Evolutionary conservation across 495 filamentous ascomycete genomes (phyloP), one percentile per base, ranked within the genome.

Genomic region (Hypoxylon subgilvum): DNA sequence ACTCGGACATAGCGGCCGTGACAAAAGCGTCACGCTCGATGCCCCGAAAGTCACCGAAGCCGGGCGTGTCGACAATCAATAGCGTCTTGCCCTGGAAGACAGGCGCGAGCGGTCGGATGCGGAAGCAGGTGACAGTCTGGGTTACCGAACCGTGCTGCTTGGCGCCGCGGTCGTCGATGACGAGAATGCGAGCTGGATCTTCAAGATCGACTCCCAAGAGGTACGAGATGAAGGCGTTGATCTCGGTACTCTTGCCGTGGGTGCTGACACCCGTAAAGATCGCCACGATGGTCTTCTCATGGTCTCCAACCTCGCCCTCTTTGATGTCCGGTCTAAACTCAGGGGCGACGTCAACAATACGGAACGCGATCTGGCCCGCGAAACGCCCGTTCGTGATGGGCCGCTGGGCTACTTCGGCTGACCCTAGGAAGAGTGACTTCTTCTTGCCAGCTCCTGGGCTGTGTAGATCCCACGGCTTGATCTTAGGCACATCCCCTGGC

Each of bases 11-110:
- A n/a, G n/a, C n/a, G 23, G 28, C 21, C 10, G 40, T 54, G 7
- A 46, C 51, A 23, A 54, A 54, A 1, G 42, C 27, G 13, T 54
- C 51, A 14, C 51, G 51, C 40, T 54, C 42, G 23, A 41, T 14
- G 25, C 51, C 51, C 10, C 51, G 14, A 14, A 40, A 34, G 23
- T 46, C 51, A 19, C 51, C 51, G 14, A 32, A 54, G 4, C 51
- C 51, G 6, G 51, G 51, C 2, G 51, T 54, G 40, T 54, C 51
- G 6, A 54, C 40, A 27, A 54, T 54, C 0, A 54, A 23, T 18
- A 54, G 19, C 28, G 51, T 54, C 39, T 54, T 54, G 19, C 51
- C 40, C 39, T 46, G 18, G 42, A 54, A 54, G 16, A 54, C n/a
- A 27, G 51, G 21, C 1, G 40, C 30, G 23, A 54, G 40, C 13